These are phyloP conservation scores for Botrytis cinerea DNA, from an alignment of 2,329 filamentous ascomycete genomes.

Conservation along the genomic window DNA sequence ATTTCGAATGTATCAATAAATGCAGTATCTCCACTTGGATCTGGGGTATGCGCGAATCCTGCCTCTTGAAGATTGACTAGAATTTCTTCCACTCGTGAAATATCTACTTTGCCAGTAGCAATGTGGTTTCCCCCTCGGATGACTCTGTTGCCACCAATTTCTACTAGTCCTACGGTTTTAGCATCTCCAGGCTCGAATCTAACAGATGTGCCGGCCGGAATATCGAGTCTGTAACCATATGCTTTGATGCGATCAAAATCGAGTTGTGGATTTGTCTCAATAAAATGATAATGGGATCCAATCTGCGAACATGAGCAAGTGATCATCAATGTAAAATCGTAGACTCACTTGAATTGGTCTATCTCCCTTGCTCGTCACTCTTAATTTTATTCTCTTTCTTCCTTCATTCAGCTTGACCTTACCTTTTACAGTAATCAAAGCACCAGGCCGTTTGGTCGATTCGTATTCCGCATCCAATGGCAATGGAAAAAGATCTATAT, in stretches of 20 bases:
- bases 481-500: constrained; percentile 65
- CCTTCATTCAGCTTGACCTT: constrained; percentile 72
- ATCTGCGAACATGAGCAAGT: constrained; percentile 48
- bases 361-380: constrained; percentile 84
- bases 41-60: constrained; percentile 76
- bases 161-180: constrained; percentile 85
- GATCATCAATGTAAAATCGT: background rate
- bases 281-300: constrained; percentile 94
- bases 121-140: constrained; percentile 84
- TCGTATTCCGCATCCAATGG: constrained; percentile 67
- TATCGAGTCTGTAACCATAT: constrained; percentile 85
- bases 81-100: constrained; percentile 64
- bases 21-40: constrained; percentile 56
- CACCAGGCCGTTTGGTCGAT: constrained; percentile 71
- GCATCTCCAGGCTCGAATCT: constrained; percentile 92
- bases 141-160: constrained; percentile 77
- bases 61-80: constrained; percentile 65
- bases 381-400: constrained; percentile 70
- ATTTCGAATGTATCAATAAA: constrained; percentile 67
- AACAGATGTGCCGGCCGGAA: constrained; percentile 86
- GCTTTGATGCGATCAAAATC: constrained; percentile 82
- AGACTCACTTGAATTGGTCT: constrained; percentile 76
- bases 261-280: constrained; percentile 89
- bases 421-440: constrained; percentile 67
- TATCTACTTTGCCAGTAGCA: constrained; percentile 71